Conservation (phyloP, 1,284 basidiomycete genomes). For the Mycena sp. region DNA sequence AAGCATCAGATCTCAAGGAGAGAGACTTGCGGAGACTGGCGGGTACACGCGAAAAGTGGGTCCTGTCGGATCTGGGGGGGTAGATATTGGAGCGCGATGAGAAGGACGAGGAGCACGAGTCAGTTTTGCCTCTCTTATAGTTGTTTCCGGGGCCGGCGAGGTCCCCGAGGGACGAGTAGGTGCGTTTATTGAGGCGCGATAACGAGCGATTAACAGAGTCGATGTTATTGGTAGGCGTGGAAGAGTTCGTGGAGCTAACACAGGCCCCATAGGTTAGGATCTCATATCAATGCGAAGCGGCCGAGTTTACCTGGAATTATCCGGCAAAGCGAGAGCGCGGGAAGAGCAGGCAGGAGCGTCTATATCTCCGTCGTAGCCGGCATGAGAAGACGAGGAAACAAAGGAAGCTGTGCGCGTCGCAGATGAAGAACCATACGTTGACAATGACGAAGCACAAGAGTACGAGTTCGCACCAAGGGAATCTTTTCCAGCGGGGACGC, state of each 20-base stretch:
- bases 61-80: background rate
- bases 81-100: background rate
- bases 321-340: background rate
- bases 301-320: background rate
- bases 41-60: conserved; percentile 9
- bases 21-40: conserved; percentile 29
- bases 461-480: conserved; percentile 7
- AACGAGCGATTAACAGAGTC: background rate
- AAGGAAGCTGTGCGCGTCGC: too few relatives aligned
- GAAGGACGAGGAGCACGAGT: conserved; percentile 12
- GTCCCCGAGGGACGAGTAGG: conserved; percentile 12
- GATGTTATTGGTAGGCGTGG: background rate
- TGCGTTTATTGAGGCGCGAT: conserved; percentile 8
- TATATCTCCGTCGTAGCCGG: conserved; percentile 20
- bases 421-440: background rate
- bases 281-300: background rate
- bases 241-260: conserved; percentile 7
- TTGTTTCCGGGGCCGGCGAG: background rate
- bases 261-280: background rate
- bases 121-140: conserved; percentile 19
- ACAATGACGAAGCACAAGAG: background rate
- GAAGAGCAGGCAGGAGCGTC: conserved; percentile 3
- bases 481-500: background rate
- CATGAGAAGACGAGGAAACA: background rate
- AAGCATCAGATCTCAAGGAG: conserved; percentile 15